Percentiles rank a stretch among this genome's conserved stretches.
phyloP scores from a whole-genome alignment of 139 green algal genomes.

The Nannochloris sp. region DNA sequence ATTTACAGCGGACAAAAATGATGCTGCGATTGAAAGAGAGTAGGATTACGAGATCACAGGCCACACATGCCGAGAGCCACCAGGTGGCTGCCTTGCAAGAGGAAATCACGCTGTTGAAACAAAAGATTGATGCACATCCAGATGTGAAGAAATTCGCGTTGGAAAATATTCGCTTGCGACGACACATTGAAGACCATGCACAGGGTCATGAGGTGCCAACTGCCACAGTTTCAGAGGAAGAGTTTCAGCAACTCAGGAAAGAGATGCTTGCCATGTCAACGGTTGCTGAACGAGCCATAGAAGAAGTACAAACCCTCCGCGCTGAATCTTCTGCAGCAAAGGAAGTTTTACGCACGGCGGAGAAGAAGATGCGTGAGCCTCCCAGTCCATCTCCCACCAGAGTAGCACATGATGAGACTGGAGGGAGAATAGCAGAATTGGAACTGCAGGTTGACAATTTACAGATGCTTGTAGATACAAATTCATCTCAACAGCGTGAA shows the following conservation, averaged over 20 bases:
- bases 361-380: conserved; percentile 14
- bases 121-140: conserved; percentile 30
- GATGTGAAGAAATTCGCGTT: conserved; percentile 46
- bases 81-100: conserved; percentile 9
- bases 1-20: conserved; percentile 40
- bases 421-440: too few species aligned
- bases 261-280: conserved; percentile 7
- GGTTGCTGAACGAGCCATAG: conserved; percentile 10
- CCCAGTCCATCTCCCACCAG: too few species aligned
- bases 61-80: conserved; percentile 7
- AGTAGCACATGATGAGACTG: too few species aligned
- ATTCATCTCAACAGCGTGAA: too few species aligned
- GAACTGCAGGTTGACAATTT: too few species aligned
- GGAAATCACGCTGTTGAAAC: conserved; percentile 27
- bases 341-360: conserved; percentile 10
- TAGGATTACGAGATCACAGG: conserved; percentile 21
- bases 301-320: conserved; percentile 20
- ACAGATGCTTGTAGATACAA: too few species aligned
- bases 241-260: conserved; percentile 20
- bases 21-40: conserved; percentile 40
- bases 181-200: conserved; percentile 1
- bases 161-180: conserved; percentile 30
- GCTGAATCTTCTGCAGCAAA: conserved; percentile 24
- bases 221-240: background rate
- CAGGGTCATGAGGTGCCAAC: too few species aligned